Base-by-base conservation (phyloP, 768 basidiomycete genomes). In the Boletus reticuloceps region DNA sequence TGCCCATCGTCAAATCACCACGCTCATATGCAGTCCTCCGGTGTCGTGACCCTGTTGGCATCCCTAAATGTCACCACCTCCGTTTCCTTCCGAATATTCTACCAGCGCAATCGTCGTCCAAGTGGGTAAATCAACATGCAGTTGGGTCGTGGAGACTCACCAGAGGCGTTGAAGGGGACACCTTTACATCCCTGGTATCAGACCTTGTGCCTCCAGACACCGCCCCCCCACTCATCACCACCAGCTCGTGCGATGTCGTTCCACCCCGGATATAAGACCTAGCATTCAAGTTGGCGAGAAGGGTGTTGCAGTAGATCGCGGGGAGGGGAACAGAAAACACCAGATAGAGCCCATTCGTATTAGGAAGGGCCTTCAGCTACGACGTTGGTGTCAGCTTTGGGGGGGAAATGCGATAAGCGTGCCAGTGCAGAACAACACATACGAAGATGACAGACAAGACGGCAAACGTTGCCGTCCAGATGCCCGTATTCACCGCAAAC, bases 391-490 rank as follows among this genome's bases (percentile, higher is more conserved):
- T 32, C 5, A 29, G 17, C 27, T 27, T 27, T 27, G 5, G 6
- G 27, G 27, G 27, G 27, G 1, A 27, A 27, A 27, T 27, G 27
- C 7, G 27, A 27, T 27, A 27, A 27, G 4, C 16, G 1, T n/a
- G 16, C n/a, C 16, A 11, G 8, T 16, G 11, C 7, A 11, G 13
- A 11, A 37, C 9, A n/a, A 4, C 7, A 63, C 61, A 19, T 19
- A 63, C 62, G 10, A 61, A 19, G 22, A 58, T 45, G 11, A 34
- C 0, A 4, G 36, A 3, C 22, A 58, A 12, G 16, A 54, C 7
- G 4, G 76, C 70, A 6, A 64, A 69, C 0, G 78, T 76, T 54
- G 85, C 83, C 17, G 82, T 74, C 14, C 78, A 79, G 17, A 83
- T 75, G 1, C 81, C 74, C 0, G 45, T 57, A 7, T 64, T 63